These are phyloP conservation scores for Chaetomium olivaceum DNA, from an alignment of 2,329 filamentous ascomycete species.

Conservation along the genomic window DNA sequence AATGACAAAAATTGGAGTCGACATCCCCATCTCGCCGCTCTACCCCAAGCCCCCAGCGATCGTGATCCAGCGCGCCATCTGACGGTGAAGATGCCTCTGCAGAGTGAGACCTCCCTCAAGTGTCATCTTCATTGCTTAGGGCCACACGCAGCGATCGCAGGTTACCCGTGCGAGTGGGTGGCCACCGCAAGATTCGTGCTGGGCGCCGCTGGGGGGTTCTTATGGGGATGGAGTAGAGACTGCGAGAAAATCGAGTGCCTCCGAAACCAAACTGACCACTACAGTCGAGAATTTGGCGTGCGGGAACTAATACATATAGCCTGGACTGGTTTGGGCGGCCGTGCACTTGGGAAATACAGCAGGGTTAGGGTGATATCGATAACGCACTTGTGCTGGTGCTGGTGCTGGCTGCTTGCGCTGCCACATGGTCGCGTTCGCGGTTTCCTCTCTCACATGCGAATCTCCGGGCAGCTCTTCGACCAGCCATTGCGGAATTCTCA, in stretches of 20 bases:
- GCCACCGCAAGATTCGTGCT: slow-evolving; percentile 68
- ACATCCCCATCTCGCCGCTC: slow-evolving; percentile 56
- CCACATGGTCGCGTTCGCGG: not conserved
- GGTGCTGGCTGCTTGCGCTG: not conserved
- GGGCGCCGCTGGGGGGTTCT: slow-evolving; percentile 61
- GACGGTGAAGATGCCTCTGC: slow-evolving; percentile 71
- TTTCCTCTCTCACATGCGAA: not conserved
- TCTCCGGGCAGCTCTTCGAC: not conserved
- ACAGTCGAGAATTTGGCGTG: slow-evolving; percentile 49
- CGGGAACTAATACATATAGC: slow-evolving; percentile 20
- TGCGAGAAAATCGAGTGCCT: slow-evolving; percentile 55
- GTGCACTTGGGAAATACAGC: not conserved
- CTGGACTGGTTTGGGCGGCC: not conserved
- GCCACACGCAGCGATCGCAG: slow-evolving; percentile 61
- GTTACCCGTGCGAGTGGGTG: slow-evolving; percentile 67
- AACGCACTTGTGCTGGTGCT: not conserved
- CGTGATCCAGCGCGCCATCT: slow-evolving; percentile 70
- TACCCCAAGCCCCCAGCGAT: slow-evolving; percentile 61
- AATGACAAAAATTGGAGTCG: slow-evolving; percentile 44
- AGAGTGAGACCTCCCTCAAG: slow-evolving; percentile 74
- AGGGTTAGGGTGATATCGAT: slow-evolving; percentile 16
- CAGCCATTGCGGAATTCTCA: not conserved
- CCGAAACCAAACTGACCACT: slow-evolving; percentile 60
- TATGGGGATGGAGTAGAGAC: slow-evolving; percentile 55
- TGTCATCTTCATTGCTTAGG: slow-evolving; percentile 68